phyloP scores from a whole-genome alignment of 2,329 filamentous ascomycete species.

The Fusarium camptoceras region DNA sequence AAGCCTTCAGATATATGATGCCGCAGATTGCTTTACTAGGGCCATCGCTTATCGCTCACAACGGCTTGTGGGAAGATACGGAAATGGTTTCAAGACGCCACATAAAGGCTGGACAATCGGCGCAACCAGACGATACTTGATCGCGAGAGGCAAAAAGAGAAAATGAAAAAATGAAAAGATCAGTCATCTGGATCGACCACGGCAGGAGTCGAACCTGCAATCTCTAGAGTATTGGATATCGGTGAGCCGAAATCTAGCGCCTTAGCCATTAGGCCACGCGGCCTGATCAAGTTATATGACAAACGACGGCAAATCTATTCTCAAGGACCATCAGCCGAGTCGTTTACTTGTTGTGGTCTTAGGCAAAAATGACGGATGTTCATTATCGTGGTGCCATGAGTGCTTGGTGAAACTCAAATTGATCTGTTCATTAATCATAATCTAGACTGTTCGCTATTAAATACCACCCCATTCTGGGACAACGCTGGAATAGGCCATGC shows the following conservation, averaged over 20 bases:
- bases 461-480: background rate
- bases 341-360: background rate
- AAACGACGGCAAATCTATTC: rapidly evolving
- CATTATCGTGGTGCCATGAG: background rate
- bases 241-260: slow-evolving; percentile 1
- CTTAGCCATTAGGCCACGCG: slow-evolving; percentile 8
- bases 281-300: background rate
- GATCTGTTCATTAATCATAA: background rate
- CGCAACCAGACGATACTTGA: rapidly evolving
- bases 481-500: background rate
- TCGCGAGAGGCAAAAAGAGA: background rate
- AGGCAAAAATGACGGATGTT: background rate
- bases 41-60: too few relatives aligned
- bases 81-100: background rate
- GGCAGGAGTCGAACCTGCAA: slow-evolving; percentile 4
- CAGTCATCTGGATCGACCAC: background rate
- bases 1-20: too few relatives aligned
- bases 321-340: rapidly evolving
- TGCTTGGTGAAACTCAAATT: background rate
- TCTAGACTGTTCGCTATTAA: background rate
- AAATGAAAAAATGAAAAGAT: background rate
- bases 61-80: too few relatives aligned
- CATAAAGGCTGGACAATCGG: background rate
- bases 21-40: too few relatives aligned
- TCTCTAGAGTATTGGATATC: slow-evolving; percentile 1